A percentile compares a stretch with the other conserved stretches of the same genome.
These are phyloP conservation scores for Trichoderma atrobrunneum DNA, from an alignment of 2,329 filamentous ascomycete genomes.

Conservation along the genomic window DNA sequence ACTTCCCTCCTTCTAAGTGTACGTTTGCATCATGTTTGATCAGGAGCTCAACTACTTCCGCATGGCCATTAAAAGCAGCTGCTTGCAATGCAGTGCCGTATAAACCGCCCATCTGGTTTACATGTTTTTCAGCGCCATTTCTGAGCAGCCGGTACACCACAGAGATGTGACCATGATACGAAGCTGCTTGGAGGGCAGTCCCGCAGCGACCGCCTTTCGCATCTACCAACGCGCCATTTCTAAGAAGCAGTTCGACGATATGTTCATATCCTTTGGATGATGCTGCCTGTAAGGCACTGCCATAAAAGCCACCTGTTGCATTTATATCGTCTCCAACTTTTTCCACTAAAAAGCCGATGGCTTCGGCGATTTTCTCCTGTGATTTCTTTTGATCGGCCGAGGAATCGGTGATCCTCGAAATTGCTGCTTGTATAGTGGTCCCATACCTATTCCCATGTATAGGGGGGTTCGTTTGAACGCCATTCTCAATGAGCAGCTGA, in stretches of 20 bases:
- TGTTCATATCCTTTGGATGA: background rate
- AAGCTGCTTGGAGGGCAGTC: background rate
- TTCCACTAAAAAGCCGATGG: background rate
- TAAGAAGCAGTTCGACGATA: background rate
- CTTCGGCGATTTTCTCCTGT: background rate
- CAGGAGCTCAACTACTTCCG: background rate
- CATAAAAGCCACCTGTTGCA: background rate
- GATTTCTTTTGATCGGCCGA: background rate
- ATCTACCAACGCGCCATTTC: background rate
- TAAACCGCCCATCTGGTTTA: background rate
- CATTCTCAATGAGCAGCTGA: background rate
- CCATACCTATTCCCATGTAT: background rate
- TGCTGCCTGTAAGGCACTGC: background rate
- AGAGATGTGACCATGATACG: background rate
- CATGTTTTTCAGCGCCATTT: background rate
- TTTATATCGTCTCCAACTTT: background rate
- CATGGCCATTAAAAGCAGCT: background rate
- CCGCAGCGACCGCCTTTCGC: background rate
- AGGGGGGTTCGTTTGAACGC: background rate
- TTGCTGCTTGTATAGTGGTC: background rate
- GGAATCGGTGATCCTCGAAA: background rate
- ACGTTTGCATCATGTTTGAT: background rate
- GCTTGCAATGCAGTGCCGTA: background rate
- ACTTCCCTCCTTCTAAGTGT: background rate
- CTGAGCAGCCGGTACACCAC: background rate